A percentile compares a stretch with the other conserved stretches of the same genome.
Conservation (phyloP, 805 yeast species). For the Candida sanyiensis region DNA sequence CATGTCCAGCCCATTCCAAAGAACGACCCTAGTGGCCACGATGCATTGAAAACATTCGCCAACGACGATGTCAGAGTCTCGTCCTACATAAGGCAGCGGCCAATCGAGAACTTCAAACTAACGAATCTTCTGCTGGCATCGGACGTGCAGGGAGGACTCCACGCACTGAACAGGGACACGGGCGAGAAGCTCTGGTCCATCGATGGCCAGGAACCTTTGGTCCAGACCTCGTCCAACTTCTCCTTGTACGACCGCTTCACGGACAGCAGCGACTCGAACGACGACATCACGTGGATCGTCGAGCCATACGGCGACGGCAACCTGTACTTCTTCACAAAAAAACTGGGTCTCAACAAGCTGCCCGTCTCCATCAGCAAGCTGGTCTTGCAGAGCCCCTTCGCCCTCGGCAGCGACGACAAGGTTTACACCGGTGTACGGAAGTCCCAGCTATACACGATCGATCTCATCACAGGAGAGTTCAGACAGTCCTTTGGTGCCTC, state of each 20-base stretch:
- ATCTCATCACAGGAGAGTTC: slow-evolving; percentile 70
- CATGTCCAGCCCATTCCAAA: background rate
- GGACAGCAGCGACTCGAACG: slow-evolving; percentile 14
- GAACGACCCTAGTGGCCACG: background rate
- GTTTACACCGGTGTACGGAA: slow-evolving; percentile 81
- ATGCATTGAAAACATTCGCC: slow-evolving; percentile 1
- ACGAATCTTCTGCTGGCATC: slow-evolving; percentile 61
- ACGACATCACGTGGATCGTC: slow-evolving; percentile 67
- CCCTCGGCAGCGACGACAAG: slow-evolving; percentile 63
- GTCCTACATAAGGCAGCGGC: slow-evolving; percentile 22
- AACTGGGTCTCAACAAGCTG: slow-evolving; percentile 68
- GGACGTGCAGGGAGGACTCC: slow-evolving; percentile 83
- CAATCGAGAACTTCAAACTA: slow-evolving; percentile 67
- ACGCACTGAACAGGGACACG: slow-evolving; percentile 68
- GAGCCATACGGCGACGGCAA: slow-evolving; percentile 88
- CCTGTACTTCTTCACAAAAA: slow-evolving; percentile 71
- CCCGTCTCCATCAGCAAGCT: slow-evolving; percentile 77
- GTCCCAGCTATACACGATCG: slow-evolving; percentile 69
- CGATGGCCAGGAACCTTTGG: slow-evolving; percentile 58
- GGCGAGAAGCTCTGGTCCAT: slow-evolving; percentile 79
- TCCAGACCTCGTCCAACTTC: slow-evolving; percentile 31
- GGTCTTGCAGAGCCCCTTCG: slow-evolving; percentile 80
- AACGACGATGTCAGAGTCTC: slow-evolving; percentile 4
- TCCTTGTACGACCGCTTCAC: slow-evolving; percentile 11
- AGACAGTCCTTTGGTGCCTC: slow-evolving; percentile 64